Conservation (phyloP, 108 stramenopile genomes). For the Parmales sp. region DNA sequence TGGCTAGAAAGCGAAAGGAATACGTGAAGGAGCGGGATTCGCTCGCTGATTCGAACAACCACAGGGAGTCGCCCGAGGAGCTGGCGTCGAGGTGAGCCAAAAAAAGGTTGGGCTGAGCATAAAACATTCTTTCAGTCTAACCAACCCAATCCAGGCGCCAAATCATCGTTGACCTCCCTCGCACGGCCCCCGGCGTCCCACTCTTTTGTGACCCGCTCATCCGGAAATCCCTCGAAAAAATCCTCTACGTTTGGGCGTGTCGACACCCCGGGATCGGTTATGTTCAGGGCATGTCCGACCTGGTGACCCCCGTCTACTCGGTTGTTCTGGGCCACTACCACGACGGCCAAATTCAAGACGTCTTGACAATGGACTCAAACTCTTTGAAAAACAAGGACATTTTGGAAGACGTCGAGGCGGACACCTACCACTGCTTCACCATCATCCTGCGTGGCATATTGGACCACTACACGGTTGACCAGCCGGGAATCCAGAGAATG, state of each 20-base stretch:
- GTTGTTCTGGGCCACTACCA: slow-evolving; percentile 77
- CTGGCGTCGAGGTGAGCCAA: neutral
- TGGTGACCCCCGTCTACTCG: slow-evolving; percentile 80
- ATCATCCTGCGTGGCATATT: slow-evolving; percentile 89
- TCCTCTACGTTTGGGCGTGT: slow-evolving; percentile 95
- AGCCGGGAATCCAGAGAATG: slow-evolving; percentile 97
- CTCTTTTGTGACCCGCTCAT: slow-evolving; percentile 87
- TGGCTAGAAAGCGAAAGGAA: slow-evolving; percentile 61
- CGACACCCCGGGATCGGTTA: slow-evolving; percentile 91
- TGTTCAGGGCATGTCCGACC: slow-evolving; percentile 97
- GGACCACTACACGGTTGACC: slow-evolving; percentile 94
- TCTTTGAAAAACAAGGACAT: neutral
- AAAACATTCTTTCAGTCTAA: neutral
- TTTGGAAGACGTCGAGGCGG: slow-evolving; percentile 65
- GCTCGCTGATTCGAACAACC: neutral
- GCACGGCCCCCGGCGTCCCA: slow-evolving; percentile 80
- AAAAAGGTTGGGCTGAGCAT: neutral
- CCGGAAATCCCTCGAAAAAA: slow-evolving; percentile 55
- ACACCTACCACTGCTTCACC: slow-evolving; percentile 93
- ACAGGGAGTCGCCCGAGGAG: neutral
- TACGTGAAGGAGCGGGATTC: slow-evolving; percentile 46
- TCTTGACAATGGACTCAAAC: too few species aligned
- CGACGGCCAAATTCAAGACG: slow-evolving; percentile 33
- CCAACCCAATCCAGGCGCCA: slow-evolving; percentile 42
- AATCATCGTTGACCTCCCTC: slow-evolving; percentile 91